Percentiles rank a stretch among this genome's conserved stretches.
phyloP scores from a whole-genome alignment of 306 rosid genomes.

The Acmispon strigosus region DNA sequence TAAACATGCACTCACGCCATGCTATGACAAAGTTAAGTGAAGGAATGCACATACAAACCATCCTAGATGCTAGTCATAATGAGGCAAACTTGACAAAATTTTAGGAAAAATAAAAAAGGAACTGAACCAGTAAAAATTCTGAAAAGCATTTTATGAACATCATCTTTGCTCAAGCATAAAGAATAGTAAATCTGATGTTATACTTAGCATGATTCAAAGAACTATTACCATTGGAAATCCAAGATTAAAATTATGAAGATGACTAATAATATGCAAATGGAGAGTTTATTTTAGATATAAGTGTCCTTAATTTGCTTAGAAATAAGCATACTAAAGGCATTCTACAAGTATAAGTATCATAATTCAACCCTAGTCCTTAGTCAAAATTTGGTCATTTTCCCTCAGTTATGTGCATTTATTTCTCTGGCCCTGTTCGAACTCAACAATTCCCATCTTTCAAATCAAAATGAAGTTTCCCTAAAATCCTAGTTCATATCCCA shows the following conservation, averaged over 20 bases:
- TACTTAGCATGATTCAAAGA: not conserved
- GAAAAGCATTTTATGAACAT: not conserved
- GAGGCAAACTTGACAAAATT: not conserved
- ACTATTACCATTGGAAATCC: not conserved
- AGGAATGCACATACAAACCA: not conserved
- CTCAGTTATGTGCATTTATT: not conserved
- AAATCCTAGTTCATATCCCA: not conserved
- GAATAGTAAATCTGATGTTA: not conserved
- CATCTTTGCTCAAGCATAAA: not conserved
- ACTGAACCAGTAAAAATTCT: not conserved
- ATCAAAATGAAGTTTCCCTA: not conserved
- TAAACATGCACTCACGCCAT: constrained; percentile 1
- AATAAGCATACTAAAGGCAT: not conserved
- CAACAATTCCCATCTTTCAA: not conserved
- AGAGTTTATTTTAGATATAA: not conserved
- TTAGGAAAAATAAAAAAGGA: not conserved
- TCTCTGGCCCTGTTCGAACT: not conserved
- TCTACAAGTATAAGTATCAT: not conserved
- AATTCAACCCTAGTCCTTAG: not conserved
- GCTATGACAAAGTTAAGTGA: not conserved
- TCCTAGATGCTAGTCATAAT: not conserved
- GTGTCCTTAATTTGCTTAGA: constrained; percentile 1
- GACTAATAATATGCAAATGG: not conserved
- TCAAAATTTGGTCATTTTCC: not conserved
- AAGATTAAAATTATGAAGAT: not conserved